Evolutionary conservation across 306 rosid species (phyloP).

Genomic region (Luffa acutangula): DNA sequence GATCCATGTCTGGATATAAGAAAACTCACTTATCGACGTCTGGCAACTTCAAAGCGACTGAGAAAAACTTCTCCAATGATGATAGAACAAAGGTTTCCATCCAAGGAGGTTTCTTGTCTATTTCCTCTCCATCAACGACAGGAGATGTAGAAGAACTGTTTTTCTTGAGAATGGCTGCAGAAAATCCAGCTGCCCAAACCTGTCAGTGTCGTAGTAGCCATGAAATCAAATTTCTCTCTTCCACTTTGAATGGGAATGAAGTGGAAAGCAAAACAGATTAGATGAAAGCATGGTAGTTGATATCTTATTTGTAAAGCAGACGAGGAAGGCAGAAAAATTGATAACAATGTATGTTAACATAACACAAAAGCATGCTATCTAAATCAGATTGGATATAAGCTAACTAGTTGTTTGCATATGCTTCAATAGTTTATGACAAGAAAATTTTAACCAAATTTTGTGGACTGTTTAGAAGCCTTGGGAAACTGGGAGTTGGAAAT

Average conservation of each 20-base stretch:
- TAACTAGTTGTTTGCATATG: background rate
- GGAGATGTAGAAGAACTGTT: slow-evolving; percentile 32
- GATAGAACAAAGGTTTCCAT: slow-evolving; percentile 41
- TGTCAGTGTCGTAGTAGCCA: slow-evolving; percentile 10
- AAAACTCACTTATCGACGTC: slow-evolving; percentile 46
- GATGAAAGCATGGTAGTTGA: background rate
- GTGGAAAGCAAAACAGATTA: background rate
- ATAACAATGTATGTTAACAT: background rate
- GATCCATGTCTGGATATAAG: background rate
- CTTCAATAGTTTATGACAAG: background rate
- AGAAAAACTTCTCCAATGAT: slow-evolving; percentile 53
- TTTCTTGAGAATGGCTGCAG: slow-evolving; percentile 67
- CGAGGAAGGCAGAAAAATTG: background rate
- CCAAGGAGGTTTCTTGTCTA: slow-evolving; percentile 31
- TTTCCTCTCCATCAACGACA: slow-evolving; percentile 13
- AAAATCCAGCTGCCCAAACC: slow-evolving; percentile 97
- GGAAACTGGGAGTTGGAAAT: background rate
- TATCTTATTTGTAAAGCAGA: background rate
- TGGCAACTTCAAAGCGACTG: slow-evolving; percentile 43
- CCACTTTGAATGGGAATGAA: background rate
- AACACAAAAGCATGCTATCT: background rate
- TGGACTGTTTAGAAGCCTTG: background rate
- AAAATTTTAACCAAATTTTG: background rate
- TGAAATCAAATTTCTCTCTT: background rate
- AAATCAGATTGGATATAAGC: background rate